These are phyloP conservation scores for Hydnum rufescens DNA, from an alignment of 768 basidiomycete species.

Conservation along the genomic window DNA sequence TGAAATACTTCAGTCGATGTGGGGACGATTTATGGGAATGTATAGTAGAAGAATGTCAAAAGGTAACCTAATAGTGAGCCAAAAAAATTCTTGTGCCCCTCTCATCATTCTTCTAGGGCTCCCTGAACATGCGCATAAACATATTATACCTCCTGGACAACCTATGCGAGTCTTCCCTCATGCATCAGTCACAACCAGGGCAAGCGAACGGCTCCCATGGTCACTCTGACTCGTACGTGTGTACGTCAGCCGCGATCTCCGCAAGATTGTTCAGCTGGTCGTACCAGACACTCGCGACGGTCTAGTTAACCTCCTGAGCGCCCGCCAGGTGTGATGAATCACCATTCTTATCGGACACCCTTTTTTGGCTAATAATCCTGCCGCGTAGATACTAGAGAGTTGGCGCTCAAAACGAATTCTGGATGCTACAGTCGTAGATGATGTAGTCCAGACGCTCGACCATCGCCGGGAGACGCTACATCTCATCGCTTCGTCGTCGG, in stretches of 20 bases:
- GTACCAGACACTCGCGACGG: slow-evolving; percentile 80
- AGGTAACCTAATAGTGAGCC: slow-evolving; percentile 26
- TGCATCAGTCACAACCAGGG: slow-evolving; percentile 17
- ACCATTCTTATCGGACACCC: not conserved
- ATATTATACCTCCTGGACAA: slow-evolving; percentile 81
- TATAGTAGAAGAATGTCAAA: slow-evolving; percentile 75
- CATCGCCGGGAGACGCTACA: slow-evolving; percentile 21
- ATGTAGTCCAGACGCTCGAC: slow-evolving; percentile 37
- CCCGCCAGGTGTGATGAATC: slow-evolving; percentile 44
- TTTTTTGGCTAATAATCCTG: not conserved
- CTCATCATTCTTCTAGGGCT: slow-evolving; percentile 29
- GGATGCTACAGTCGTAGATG: slow-evolving; percentile 58
- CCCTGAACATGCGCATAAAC: slow-evolving; percentile 83
- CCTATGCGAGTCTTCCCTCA: slow-evolving; percentile 57
- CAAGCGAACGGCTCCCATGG: not conserved
- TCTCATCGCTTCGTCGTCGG: not conserved
- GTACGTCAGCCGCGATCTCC: slow-evolving; percentile 59
- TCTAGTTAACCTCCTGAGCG: slow-evolving; percentile 68
- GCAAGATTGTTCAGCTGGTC: slow-evolving; percentile 60
- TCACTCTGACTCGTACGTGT: slow-evolving; percentile 33
- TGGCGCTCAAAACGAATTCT: slow-evolving; percentile 76
- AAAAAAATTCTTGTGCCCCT: not conserved
- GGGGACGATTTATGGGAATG: slow-evolving; percentile 93
- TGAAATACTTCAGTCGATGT: slow-evolving; percentile 67
- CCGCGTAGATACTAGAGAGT: slow-evolving; percentile 61